Base-by-base conservation (phyloP, 331 rosid species). In the Spiraea crenata region DNA sequence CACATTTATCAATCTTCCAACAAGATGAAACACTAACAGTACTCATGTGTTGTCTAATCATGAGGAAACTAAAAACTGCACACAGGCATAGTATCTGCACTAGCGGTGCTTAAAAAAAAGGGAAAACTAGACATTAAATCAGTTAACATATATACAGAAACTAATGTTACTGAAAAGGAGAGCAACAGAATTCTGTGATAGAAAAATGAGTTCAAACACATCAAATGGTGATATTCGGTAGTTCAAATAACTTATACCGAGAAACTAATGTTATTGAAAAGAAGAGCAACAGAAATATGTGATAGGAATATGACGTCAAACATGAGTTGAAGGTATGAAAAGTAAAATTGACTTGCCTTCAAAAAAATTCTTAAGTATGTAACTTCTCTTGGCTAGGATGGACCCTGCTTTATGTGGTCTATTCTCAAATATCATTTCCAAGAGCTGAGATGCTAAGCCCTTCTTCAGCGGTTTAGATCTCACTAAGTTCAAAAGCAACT, bases 401-500 rank as follows among this genome's bases (percentile, higher is more conserved):
- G 82, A 79, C 48, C 92, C 97, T 11, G 69, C 85, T 56, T 76
- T 84, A 4, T 63, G 82, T 19, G 96, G 88, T 17, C 82, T 69
- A 71, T 77, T 77, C 57, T 89, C 92, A 56, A 89, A 86, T 74
- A 89, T 73, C 86, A 87, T 77, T 75, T 79, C 87, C 67, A 93
- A 72, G 48, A 93, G 85, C 70, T 91, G 95, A 73, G 92, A 85
- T 45, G 91, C 91, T 7, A 91, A 80, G 31, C 54, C 78, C 40
- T 62, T 70, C 46, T 83, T 91, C 31, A 70, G 54, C 0, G 81
- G 80, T 48, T 72, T 77, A 54, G 77, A 76, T 69, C 73, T 82
- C 51, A 93, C 46, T 14, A 93, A 76, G 55, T 49, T 76, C 63
- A 83, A 63, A 65, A 93, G 87, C 45, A 93, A 51, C 68, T 82